Evolutionary conservation across 148 eudicot genomes (phyloP), one percentile per base, ranked within the genome.

Genomic region (Nepenthes mirabilis): DNA sequence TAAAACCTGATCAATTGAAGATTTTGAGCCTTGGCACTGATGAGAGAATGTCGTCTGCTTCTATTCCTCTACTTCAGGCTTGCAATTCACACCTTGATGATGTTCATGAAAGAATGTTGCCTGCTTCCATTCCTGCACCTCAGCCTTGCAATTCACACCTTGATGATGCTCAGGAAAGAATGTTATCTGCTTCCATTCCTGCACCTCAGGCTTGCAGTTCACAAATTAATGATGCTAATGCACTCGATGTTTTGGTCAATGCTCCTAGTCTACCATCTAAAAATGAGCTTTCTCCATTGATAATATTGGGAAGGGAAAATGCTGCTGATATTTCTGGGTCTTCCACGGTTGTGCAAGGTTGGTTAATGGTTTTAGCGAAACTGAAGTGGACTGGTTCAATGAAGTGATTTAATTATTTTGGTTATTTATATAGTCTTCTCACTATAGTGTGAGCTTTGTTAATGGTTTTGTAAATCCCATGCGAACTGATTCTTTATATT

Each of bases 131-230:
- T 59, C 77, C 69, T 33, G 49, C 71, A 59, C 85, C 84, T 55
- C 81, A 65, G 59, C 82, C 78, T 14, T 86, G 91, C 70, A 76
- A 52, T 61, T 74, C 78, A 9, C 69, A 55, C 61, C 52, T 59
- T 61, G 63, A 51, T 50, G 13, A 60, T 56, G 49, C 45, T 60
- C 66, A 48, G 53, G 81, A 60, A 43, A 63, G 67, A 9, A 45
- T 62, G 59, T 54, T 66, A 11, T 52, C 9, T 59, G 54, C 61
- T 60, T 50, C 50, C 63, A 37, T 53, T 60, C 79, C 69, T 14
- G 40, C 72, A 59, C 85, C 84, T 55, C 81, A 66, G 60, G 83
- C 78, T 14, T 87, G 91, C 69, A 76, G 52, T 59, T 74, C 78
- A 9, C 69, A 55, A 58, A 49, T 58, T 61, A 59, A 50, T 47